Conservation (phyloP, 768 basidiomycete species). For the Phaeotremella skinneri region DNA sequence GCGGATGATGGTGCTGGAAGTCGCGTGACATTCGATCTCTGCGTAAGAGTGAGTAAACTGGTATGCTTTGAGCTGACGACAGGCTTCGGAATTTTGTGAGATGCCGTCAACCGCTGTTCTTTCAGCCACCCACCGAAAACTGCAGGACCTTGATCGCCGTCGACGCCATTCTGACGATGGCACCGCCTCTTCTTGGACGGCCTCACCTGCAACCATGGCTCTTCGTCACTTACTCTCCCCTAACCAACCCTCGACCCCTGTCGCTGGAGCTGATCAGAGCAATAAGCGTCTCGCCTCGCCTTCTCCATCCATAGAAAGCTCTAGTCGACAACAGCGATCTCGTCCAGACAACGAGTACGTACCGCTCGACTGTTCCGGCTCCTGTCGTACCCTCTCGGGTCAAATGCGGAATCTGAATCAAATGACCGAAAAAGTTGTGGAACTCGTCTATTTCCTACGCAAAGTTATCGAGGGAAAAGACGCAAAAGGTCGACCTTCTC, state of each 20-base stretch:
- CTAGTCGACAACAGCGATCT: neutral
- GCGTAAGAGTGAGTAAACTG: slow-evolving; percentile 22
- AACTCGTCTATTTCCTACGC: slow-evolving; percentile 42
- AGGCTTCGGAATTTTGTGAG: slow-evolving; percentile 36
- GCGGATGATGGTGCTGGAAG: slow-evolving; percentile 26
- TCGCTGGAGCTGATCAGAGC: slow-evolving; percentile 11
- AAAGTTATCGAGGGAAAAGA: slow-evolving; percentile 41
- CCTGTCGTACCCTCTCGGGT: slow-evolving; percentile 36
- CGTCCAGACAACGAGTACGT: slow-evolving; percentile 21
- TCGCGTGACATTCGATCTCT: slow-evolving; percentile 32
- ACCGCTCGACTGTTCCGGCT: slow-evolving; percentile 35
- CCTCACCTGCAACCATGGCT: slow-evolving; percentile 41
- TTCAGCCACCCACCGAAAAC: slow-evolving; percentile 17
- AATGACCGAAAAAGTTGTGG: slow-evolving; percentile 42
- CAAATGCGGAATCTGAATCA: slow-evolving; percentile 25
- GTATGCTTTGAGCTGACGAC: neutral
- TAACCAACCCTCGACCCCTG: slow-evolving; percentile 1
- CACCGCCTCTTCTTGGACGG: slow-evolving; percentile 19
- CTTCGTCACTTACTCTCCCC: slow-evolving; percentile 39
- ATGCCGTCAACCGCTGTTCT: slow-evolving; percentile 29
- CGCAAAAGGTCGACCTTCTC: slow-evolving; percentile 15
- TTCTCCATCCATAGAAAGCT: slow-evolving; percentile 2
- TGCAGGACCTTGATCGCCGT: slow-evolving; percentile 32
- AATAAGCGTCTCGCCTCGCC: slow-evolving; percentile 30
- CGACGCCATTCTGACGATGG: slow-evolving; percentile 7